phyloP scores from a whole-genome alignment of 1,284 basidiomycete genomes.

The Crucibulum parvulum region DNA sequence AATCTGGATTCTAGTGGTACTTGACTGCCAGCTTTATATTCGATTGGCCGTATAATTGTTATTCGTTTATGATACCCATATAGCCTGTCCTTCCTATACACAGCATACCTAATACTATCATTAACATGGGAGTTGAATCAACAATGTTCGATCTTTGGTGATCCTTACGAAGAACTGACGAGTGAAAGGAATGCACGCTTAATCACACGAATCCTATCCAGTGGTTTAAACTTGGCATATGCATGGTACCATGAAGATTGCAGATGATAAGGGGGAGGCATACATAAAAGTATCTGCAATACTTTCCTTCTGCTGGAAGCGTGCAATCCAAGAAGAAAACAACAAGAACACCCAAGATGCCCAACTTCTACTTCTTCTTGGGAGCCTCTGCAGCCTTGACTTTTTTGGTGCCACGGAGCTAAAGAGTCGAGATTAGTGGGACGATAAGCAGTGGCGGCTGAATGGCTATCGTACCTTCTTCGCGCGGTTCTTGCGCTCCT shows the following conservation, averaged over 20 bases:
- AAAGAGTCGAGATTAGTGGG: slow-evolving; percentile 15
- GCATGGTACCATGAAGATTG: slow-evolving; percentile 43
- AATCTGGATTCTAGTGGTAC: slow-evolving; percentile 72
- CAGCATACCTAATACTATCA: not conserved
- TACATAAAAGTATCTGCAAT: not conserved
- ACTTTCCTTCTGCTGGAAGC: slow-evolving; percentile 14
- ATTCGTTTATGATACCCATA: slow-evolving; percentile 26
- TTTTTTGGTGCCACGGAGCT: slow-evolving; percentile 95
- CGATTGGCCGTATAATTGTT: not conserved
- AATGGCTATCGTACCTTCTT: slow-evolving; percentile 79
- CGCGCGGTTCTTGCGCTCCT: slow-evolving; percentile 99
- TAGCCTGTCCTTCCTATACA: slow-evolving; percentile 15
- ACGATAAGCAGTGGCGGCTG: not conserved
- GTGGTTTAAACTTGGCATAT: slow-evolving; percentile 23
- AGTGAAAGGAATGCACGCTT: too few relatives aligned
- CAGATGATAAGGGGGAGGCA: slow-evolving; percentile 1
- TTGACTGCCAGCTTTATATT: too few relatives aligned
- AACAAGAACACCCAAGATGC: slow-evolving; percentile 26
- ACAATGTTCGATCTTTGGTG: not conserved
- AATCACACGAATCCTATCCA: slow-evolving; percentile 3
- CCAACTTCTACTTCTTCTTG: slow-evolving; percentile 81
- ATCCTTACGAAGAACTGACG: too few relatives aligned
- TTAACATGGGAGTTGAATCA: not conserved
- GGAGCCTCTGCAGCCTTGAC: slow-evolving; percentile 87
- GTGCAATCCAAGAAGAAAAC: slow-evolving; percentile 46